Evolutionary conservation across 768 basidiomycete genomes (phyloP).

Genomic region (Pleurotus eryngii): DNA sequence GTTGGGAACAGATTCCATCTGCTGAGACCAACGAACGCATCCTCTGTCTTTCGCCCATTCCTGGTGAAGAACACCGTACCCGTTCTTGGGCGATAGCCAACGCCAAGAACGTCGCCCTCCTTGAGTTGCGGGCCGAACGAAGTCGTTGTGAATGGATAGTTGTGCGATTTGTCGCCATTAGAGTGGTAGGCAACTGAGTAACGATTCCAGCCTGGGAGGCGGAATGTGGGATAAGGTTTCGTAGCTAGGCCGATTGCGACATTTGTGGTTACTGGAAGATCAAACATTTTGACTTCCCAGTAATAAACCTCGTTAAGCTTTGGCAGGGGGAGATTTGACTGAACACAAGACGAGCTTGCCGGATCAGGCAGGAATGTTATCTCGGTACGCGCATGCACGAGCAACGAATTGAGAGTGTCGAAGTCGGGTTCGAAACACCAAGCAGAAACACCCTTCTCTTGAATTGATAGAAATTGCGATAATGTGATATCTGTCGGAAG

Average conservation of each 20-base stretch:
- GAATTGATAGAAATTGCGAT: slow-evolving; percentile 97
- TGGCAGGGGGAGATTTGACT: slow-evolving; percentile 94
- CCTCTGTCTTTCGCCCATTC: slow-evolving; percentile 95
- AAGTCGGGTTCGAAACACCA: slow-evolving; percentile 99
- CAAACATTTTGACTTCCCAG: slow-evolving; percentile 99
- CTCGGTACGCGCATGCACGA: slow-evolving; percentile 95
- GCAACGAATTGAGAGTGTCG: slow-evolving; percentile 86
- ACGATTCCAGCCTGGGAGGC: slow-evolving; percentile 81
- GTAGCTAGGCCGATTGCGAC: slow-evolving; percentile 95
- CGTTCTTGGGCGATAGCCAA: slow-evolving; percentile 93
- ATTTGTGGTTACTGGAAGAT: slow-evolving; percentile 82
- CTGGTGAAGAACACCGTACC: slow-evolving; percentile 99
- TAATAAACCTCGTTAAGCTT: slow-evolving; percentile 99
- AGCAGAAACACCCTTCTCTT: slow-evolving; percentile 98
- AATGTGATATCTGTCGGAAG: slow-evolving; percentile 96
- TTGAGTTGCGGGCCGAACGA: slow-evolving; percentile 83
- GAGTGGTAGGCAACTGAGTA: slow-evolving; percentile 95
- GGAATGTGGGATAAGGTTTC: slow-evolving; percentile 94
- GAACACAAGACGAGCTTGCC: slow-evolving; percentile 89
- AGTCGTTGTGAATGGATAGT: slow-evolving; percentile 87
- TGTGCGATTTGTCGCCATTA: slow-evolving; percentile 95
- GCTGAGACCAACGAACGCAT: slow-evolving; percentile 88
- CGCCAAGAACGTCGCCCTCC: slow-evolving; percentile 93
- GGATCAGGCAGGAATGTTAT: slow-evolving; percentile 98
- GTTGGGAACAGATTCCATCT: slow-evolving; percentile 96